Base-by-base conservation (phyloP, 2,329 filamentous ascomycete species). In the Fusarium acutatum region DNA sequence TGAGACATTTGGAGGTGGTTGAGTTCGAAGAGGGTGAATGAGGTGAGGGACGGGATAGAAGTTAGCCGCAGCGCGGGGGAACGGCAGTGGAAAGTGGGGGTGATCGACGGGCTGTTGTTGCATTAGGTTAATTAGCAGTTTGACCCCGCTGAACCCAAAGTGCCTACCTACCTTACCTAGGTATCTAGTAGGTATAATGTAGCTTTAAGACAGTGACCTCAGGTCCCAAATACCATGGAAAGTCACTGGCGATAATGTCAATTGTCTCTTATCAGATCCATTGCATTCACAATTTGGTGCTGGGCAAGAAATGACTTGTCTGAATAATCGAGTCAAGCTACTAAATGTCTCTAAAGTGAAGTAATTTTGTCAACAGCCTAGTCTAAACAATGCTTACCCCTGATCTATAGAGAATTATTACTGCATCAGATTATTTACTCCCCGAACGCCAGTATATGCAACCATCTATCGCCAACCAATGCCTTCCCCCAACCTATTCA, bases 391-490 rank as follows among this genome's bases (percentile, higher is more conserved):
- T 40, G 37, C 28, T 41, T 47, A 44, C 32, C 32, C 26, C 46
- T 37, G 32, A 50, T 46, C 56, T 54, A 22, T 34, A n/a, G 37
- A 43, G 52, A 52, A 71, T 60, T 34, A 37, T 40, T 28, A 66
- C 35, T 32, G 47, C 38, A 40, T 59, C n/a, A 49, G 37, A 37
- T 49, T 41, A 50, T 32, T 28, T 50, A 53, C 46, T 30, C 67
- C 32, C 44, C 40, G n/a, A 67, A 74, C 71, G 72, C 72, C 72
- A 22, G 24, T 54, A 28, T 30, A 66, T 73, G 54, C 57, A 66
- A 52, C 60, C 43, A 34, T 50, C 37, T 59, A 61, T 61, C 43
- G 38, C 32, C 32, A 17, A 20, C n/a, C 26, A 46, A 13, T 52
- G 15, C 37, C 34, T 32, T 26, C 49, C 32, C 22, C 35, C 47